Evolutionary conservation across 495 filamentous ascomycete genomes (phyloP).

Genomic region (Penicillium goetzii): DNA sequence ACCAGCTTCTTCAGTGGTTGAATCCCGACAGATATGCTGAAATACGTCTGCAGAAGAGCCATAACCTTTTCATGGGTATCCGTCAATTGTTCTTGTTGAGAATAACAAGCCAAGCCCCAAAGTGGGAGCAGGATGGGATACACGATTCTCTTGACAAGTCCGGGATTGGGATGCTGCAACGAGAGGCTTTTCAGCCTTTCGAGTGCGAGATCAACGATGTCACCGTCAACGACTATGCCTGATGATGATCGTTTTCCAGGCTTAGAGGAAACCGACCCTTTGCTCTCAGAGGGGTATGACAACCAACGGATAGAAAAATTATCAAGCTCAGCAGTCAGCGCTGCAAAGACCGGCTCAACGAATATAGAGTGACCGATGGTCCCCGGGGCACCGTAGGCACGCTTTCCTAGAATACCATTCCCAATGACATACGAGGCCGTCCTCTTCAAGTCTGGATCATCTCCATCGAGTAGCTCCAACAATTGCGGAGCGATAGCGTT

Average conservation of each 20-base stretch:
- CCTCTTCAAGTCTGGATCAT: conserved; percentile 63
- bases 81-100: conserved; percentile 37
- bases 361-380: conserved; percentile 72
- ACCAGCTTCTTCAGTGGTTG: conserved; percentile 50
- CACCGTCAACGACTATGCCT: conserved; percentile 28
- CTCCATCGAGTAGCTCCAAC: conserved; percentile 66
- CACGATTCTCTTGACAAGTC: conserved; percentile 70
- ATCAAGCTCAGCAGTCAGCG: conserved; percentile 59
- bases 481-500: conserved; percentile 67
- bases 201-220: conserved; percentile 47
- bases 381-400: conserved; percentile 67
- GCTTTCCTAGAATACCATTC: conserved; percentile 70
- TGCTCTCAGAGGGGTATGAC: conserved; percentile 14
- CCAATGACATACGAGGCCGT: conserved; percentile 74
- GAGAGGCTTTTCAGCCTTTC: conserved; percentile 60
- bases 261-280: conserved; percentile 4
- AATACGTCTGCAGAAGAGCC: conserved; percentile 50
- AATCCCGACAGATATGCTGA: conserved; percentile 50
- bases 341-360: conserved; percentile 64
- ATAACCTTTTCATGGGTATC: conserved; percentile 38
- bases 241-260: conserved; percentile 5
- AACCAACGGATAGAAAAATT: conserved; percentile 34
- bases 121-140: conserved; percentile 66
- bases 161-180: conserved; percentile 71
- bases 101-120: conserved; percentile 68